phyloP scores from a whole-genome alignment of 106 monocot species.

The Dendrobium chrysotoxum region DNA sequence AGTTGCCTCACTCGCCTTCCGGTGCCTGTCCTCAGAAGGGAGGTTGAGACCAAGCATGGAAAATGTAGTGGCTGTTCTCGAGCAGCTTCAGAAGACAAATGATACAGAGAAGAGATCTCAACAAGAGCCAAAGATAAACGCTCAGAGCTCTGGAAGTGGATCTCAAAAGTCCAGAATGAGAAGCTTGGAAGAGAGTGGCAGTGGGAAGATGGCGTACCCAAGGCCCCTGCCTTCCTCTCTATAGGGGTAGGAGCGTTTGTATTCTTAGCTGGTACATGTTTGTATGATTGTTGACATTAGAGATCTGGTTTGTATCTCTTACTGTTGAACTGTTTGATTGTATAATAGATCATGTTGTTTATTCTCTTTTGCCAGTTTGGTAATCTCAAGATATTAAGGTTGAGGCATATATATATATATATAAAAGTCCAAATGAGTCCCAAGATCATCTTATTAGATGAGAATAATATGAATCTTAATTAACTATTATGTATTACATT shows the following conservation, averaged over 20 bases:
- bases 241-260: background rate
- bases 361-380: no score
- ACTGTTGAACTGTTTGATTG: no score
- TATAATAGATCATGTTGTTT: no score
- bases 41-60: constrained; percentile 3
- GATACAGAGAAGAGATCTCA: background rate
- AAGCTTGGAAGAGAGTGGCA: constrained; percentile 20
- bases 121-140: background rate
- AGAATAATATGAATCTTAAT: no score
- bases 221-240: constrained; percentile 35
- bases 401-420: no score
- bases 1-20: constrained; percentile 16
- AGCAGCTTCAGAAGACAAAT: background rate
- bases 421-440: no score
- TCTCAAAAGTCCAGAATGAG: constrained; percentile 3
- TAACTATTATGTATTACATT: no score
- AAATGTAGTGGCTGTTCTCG: background rate
- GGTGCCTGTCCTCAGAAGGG: constrained; percentile 8
- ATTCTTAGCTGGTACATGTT: no score
- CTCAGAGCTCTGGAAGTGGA: background rate
- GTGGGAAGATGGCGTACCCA: constrained; percentile 16
- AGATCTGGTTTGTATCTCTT: no score
- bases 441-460: no score
- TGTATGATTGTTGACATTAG: no score
- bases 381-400: no score